Base-by-base conservation (phyloP, 2,329 filamentous ascomycete species). In the Cryphonectria naterciae region DNA sequence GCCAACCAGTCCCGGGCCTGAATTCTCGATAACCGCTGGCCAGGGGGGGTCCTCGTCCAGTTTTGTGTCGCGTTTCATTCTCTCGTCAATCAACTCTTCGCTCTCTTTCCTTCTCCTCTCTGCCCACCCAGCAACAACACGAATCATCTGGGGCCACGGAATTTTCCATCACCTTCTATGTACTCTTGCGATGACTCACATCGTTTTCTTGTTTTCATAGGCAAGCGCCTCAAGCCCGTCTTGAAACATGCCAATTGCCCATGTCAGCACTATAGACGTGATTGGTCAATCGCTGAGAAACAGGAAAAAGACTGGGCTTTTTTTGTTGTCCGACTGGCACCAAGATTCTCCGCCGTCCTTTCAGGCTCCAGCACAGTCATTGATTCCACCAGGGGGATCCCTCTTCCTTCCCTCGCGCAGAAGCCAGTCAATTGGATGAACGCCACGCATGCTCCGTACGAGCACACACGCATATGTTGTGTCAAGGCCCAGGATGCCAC, bases 11-110 rank as follows among this genome's bases (percentile, higher is more conserved):
- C 28, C 54, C 19, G 8, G 28, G 15, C 22, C 22, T 32, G 15
- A 17, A 58, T 58, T 58, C 13, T 58, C 28, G 54, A 58, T 58
- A 58, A 28, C 54, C 54, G 54, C 54, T 58, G 25, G 25, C 54
- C 46, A 49, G 46, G 46, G 46, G 46, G 17, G 19, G 19, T 49
- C 22, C 46, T 49, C 22, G 46, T 49, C 46, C 22, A 49, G 6
- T 49, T 49, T 49, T 49, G 19, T 49, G 46, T 46, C 6, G 17
- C 7, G 19, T 49, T n/a, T 49, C 17, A 22, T 49, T 49, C 17
- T 17, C 32, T 46, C 7, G 43, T 49, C 46, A 49, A 49, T 49
- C 43, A 22, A 46, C n/a, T n/a, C n/a, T n/a, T n/a, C n/a, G n/a
- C 46, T n/a, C 19, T 49, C 46, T 49, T 17, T 22, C 6, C 46